These are phyloP conservation scores for Suhomyces emberorum DNA, from an alignment of 805 yeast genomes.

Conservation along the genomic window DNA sequence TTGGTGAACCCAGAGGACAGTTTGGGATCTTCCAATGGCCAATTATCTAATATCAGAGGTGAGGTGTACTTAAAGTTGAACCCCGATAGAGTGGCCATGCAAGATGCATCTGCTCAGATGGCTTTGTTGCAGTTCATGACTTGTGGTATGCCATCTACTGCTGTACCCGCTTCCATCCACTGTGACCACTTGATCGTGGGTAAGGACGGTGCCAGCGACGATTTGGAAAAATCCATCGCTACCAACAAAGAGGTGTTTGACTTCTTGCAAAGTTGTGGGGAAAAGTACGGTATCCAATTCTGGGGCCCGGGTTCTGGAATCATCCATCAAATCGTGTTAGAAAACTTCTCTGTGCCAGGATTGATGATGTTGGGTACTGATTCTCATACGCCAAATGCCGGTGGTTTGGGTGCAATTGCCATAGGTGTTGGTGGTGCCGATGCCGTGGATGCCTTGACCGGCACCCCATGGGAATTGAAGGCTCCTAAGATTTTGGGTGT, in stretches of 20 bases:
- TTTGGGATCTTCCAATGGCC: constrained; percentile 49
- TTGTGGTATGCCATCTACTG: constrained; percentile 82
- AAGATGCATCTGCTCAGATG: constrained; percentile 99
- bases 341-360: constrained; percentile 96
- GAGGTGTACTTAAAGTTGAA: constrained; percentile 83
- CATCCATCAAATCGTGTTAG: constrained; percentile 95
- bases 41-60: constrained; percentile 67
- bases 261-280: constrained; percentile 88
- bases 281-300: constrained; percentile 93
- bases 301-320: constrained; percentile 99
- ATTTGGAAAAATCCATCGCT: constrained; percentile 74
- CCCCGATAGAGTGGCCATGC: constrained; percentile 99
- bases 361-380: constrained; percentile 97
- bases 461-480: constrained; percentile 94
- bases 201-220: constrained; percentile 84
- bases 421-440: constrained; percentile 99
- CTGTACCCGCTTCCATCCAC: constrained; percentile 94
- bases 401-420: constrained; percentile 97
- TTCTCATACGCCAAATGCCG: constrained; percentile 98
- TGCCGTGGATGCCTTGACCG: constrained; percentile 95
- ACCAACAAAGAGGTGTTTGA: constrained; percentile 94
- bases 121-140: constrained; percentile 98
- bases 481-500: constrained; percentile 96
- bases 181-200: constrained; percentile 99
- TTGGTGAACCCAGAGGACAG: constrained; percentile 83